A percentile compares a stretch with the other conserved stretches of the same genome.
Evolutionary conservation across 768 basidiomycete species (phyloP).

Genomic region (Bullera alba): DNA sequence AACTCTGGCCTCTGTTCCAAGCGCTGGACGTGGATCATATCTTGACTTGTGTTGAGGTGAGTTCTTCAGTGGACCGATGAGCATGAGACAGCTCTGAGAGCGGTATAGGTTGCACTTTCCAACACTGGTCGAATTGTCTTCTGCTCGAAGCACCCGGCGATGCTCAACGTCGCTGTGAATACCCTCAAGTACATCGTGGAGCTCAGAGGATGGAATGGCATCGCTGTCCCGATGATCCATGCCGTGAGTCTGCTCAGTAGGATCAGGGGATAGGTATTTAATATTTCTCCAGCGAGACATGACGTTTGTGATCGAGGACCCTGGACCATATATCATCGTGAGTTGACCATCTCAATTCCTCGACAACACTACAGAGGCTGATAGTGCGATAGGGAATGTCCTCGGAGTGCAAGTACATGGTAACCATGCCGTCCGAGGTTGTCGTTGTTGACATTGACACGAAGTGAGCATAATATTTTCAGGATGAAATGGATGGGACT

Average conservation of each 20-base stretch:
- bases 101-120: constrained; percentile 65
- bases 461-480: constrained; percentile 25
- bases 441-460: constrained; percentile 79
- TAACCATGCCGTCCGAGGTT: constrained; percentile 69
- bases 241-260: constrained; percentile 34
- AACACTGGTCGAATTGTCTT: constrained; percentile 82
- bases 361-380: neutral
- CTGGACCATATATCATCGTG: constrained; percentile 90
- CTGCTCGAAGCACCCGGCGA: constrained; percentile 78
- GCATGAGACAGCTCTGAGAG: neutral
- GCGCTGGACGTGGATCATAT: constrained; percentile 89
- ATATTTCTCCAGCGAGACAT: constrained; percentile 65
- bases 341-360: neutral
- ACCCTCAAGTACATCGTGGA: constrained; percentile 89
- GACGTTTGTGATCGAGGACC: constrained; percentile 89
- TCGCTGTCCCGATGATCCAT: constrained; percentile 57
- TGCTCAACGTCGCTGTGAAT: constrained; percentile 80
- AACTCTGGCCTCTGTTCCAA: constrained; percentile 95
- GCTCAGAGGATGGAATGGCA: constrained; percentile 84
- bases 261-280: neutral
- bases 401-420: constrained; percentile 72
- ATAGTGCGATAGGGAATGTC: constrained; percentile 53
- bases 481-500: neutral
- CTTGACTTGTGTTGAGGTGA: constrained; percentile 72
- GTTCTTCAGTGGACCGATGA: neutral